A percentile compares a stretch with the other conserved stretches of the same genome.
These are phyloP conservation scores for Suillus occidentalis DNA, from an alignment of 768 basidiomycete genomes.

Conservation along the genomic window DNA sequence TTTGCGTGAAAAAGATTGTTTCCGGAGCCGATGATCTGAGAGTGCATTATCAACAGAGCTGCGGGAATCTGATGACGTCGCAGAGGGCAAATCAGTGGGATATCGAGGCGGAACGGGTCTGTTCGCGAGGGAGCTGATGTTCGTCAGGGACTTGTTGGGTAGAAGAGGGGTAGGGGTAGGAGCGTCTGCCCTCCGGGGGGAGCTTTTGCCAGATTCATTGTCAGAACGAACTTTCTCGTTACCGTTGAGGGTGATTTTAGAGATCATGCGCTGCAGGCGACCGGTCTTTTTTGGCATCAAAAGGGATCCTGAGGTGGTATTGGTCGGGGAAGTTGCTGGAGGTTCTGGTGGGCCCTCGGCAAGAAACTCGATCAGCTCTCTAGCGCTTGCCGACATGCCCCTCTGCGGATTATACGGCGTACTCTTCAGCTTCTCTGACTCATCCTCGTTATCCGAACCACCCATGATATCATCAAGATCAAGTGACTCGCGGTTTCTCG, in stretches of 20 bases:
- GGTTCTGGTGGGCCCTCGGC: constrained; percentile 54
- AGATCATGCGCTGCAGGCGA: constrained; percentile 81
- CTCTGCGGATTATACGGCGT: constrained; percentile 37
- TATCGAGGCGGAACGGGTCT: constrained; percentile 62
- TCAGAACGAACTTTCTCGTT: constrained; percentile 12
- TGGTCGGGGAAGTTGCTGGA: constrained; percentile 21
- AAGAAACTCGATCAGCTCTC: constrained; percentile 57
- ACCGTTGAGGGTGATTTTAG: constrained; percentile 59
- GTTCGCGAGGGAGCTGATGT: constrained; percentile 53
- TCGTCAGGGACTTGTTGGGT: constrained; percentile 36
- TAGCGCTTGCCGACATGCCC: constrained; percentile 44
- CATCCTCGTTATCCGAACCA: constrained; percentile 62
- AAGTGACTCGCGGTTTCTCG: constrained; percentile 63
- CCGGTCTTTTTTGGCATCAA: constrained; percentile 49
- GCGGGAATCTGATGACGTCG: constrained; percentile 41
- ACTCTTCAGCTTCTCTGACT: constrained; percentile 31
- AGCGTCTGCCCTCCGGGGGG: constrained; percentile 32
- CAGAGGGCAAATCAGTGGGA: constrained; percentile 44
- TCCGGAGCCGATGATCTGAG: constrained; percentile 24
- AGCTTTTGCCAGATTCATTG: constrained; percentile 24
- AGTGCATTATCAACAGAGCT: constrained; percentile 19
- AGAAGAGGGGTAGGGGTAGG: constrained; percentile 10
- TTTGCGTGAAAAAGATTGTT: constrained; percentile 27
- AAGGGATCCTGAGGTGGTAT: constrained; percentile 45
- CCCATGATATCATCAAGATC: constrained; percentile 77